phyloP scores from a whole-genome alignment of 768 basidiomycete genomes.

The Tricholoma matsutake region DNA sequence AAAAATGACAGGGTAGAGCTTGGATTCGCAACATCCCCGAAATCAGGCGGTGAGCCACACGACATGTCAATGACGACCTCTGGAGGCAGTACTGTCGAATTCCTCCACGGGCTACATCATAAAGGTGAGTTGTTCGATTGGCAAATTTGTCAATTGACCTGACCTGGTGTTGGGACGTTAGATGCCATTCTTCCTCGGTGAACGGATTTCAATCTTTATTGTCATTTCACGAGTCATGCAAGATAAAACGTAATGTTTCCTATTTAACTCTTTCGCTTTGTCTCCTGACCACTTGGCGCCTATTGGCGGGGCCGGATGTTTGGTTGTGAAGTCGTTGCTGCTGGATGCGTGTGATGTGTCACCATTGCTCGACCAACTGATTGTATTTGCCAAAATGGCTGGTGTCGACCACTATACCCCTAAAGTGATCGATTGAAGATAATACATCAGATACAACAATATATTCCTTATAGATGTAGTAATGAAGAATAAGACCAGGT shows the following conservation, averaged over 20 bases:
- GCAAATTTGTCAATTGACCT: background rate
- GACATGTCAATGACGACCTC: background rate
- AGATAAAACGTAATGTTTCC: background rate
- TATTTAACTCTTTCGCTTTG: background rate
- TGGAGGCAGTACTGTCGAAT: background rate
- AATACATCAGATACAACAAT: no score
- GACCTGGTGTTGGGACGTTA: background rate
- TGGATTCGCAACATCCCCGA: background rate
- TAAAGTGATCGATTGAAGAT: no score
- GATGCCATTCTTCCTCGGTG: background rate
- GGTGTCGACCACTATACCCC: no score
- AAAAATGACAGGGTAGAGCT: background rate
- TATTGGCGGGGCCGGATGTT: no score
- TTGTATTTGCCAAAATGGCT: no score
- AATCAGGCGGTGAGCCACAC: background rate
- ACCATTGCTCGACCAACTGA: no score
- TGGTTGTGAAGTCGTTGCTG: no score
- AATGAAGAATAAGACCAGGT: background rate
- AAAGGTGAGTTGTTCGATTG: background rate
- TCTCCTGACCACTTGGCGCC: no score
- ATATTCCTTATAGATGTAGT: background rate
- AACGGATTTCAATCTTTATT: background rate
- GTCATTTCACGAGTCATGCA: background rate
- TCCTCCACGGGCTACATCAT: background rate
- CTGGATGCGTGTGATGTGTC: no score